Evolutionary conservation across 768 basidiomycete genomes (phyloP), one percentile per base, ranked within the genome.

Genomic region (Cubamyces lactineus): DNA sequence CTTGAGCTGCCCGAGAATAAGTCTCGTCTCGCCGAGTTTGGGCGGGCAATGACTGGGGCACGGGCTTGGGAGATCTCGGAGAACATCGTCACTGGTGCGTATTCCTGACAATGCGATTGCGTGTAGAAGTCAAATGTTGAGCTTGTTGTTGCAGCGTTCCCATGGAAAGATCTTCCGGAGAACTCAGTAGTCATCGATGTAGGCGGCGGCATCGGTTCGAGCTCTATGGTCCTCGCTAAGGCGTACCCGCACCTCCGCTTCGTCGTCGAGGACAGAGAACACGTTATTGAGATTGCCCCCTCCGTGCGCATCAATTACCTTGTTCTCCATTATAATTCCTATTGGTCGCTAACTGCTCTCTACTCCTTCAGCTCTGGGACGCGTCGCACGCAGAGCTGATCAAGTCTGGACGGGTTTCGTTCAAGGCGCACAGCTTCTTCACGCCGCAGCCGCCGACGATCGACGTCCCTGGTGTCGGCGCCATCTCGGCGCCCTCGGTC

Each of bases 1-100:
- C 76, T 91, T 6, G 89, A 91, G 72, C 84, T 84, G 13, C 80
- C 81, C 24, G 78, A 76, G 40, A 66, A 73, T 52, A 70, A 73
- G 34, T 62, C 57, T 1, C 70, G 87, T 53, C 76, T 89, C 56
- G 80, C 84, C 58, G 78, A 87, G 41, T 90, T 91, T 66, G 88
- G 86, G 24, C 84, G 82, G 54, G 87, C 87, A 1, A 91, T 91
- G 89, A 78, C 77, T 2, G 87, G 85, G 19, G 85, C 86, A 11
- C 80, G 78, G 26, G 81, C 17, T n/a, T 57, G 55, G 61, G 61
- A 62, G 45, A 46, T 40, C 24, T 24, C 42, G 3, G 61, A 62
- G 23, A 53, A 62, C 21, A 47, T 62, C 43, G 19, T 57, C 39
- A 40, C 28, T 11, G 54, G 61, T 61, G 26, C 17, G 38, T 41